Conservation (phyloP, 108 stramenopile species). For the Fistulifera solaris region DNA sequence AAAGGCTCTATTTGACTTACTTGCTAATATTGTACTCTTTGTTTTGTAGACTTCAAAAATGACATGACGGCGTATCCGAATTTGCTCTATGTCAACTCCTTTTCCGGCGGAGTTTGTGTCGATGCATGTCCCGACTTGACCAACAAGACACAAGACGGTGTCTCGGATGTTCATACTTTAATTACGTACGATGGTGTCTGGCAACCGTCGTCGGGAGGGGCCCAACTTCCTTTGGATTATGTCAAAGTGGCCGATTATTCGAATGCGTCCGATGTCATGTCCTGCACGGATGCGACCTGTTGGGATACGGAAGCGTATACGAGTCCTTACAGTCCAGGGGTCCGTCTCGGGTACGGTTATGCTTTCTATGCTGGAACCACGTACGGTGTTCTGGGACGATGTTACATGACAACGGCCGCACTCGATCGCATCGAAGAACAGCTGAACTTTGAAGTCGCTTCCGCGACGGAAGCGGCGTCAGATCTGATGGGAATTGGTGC, state of each 20-base stretch:
- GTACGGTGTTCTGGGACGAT: conserved; percentile 38
- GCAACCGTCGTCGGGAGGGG: conserved; percentile 15
- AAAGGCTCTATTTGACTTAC: conserved; percentile 13
- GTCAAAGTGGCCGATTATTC: conserved; percentile 47
- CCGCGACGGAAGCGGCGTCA: neutral
- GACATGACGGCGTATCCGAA: conserved; percentile 61
- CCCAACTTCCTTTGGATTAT: conserved; percentile 8
- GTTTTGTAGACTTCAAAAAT: neutral
- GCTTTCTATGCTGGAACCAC: conserved; percentile 62
- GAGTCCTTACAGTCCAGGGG: conserved; percentile 37
- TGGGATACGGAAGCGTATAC: conserved; percentile 24
- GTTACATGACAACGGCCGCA: conserved; percentile 42
- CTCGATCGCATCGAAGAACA: conserved; percentile 15
- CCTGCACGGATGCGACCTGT: conserved; percentile 36
- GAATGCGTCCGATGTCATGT: conserved; percentile 16
- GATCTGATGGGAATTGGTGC: conserved; percentile 12
- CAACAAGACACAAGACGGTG: conserved; percentile 11
- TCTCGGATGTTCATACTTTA: conserved; percentile 39
- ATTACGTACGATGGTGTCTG: conserved; percentile 58
- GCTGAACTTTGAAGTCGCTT: neutral
- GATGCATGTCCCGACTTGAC: conserved; percentile 28
- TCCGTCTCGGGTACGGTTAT: conserved; percentile 44
- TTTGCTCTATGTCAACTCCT: conserved; percentile 56
- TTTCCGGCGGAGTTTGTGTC: conserved; percentile 68
- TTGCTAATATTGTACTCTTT: neutral